Percentiles rank a stretch among this genome's conserved stretches.
Conservation (phyloP, 1,139 yeast genomes). For the Sugiyamaella xylanicola region DNA sequence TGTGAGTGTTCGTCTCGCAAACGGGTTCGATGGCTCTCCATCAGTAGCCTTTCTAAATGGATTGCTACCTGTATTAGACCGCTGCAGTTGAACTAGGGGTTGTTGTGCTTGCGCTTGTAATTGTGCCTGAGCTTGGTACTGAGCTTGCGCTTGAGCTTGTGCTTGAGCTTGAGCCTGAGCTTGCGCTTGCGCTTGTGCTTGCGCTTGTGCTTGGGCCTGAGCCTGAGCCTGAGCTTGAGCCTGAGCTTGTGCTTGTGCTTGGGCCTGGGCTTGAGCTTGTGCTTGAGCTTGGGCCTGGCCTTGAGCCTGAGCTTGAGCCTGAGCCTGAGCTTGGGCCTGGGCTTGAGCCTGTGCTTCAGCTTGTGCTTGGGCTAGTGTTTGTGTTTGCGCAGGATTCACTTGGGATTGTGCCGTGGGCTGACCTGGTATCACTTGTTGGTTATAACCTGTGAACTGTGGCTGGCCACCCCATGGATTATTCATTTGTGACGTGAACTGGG, state of each 20-base stretch:
- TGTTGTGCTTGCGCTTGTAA: conserved; percentile 19
- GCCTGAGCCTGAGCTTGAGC: conserved; percentile 24
- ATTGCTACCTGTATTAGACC: conserved; percentile 37
- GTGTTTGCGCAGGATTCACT: conserved; percentile 26
- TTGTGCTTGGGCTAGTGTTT: conserved; percentile 12
- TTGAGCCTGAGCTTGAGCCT: conserved; percentile 26
- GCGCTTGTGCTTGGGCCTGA: conserved; percentile 44
- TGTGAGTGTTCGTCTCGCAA: conserved; percentile 31
- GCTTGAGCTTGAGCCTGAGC: conserved; percentile 22
- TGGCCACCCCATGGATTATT: not conserved
- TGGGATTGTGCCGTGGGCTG: conserved; percentile 19
- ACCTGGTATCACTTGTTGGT: not conserved
- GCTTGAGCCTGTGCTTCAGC: conserved; percentile 17
- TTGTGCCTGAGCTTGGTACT: conserved; percentile 33
- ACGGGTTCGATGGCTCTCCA: conserved; percentile 33
- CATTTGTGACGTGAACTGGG: not conserved
- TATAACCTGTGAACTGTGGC: not conserved
- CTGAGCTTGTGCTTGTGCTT: conserved; percentile 15
- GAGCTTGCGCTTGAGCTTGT: conserved; percentile 18
- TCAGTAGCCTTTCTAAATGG: conserved; percentile 35
- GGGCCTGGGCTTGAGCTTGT: conserved; percentile 19
- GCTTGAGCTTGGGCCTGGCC: conserved; percentile 19
- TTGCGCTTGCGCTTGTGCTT: conserved; percentile 21
- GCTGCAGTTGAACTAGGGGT: conserved; percentile 27
- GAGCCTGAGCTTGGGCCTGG: conserved; percentile 23